These are phyloP conservation scores for Wickerhamomyces sp. DNA, from an alignment of 1,139 yeast species.

Conservation along the genomic window DNA sequence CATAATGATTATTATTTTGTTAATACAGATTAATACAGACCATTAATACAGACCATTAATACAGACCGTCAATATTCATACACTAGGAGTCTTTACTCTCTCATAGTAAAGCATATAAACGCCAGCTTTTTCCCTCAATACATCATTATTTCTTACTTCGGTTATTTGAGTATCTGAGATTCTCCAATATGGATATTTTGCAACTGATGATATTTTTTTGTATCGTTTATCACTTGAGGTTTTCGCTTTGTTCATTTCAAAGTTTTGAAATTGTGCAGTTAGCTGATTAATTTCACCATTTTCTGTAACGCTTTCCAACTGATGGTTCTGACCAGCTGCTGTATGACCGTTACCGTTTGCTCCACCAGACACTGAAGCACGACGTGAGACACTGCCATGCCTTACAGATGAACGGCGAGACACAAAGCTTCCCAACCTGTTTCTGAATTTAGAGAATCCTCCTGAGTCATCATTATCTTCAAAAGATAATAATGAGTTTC, in stretches of 20 bases:
- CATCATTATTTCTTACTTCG: constrained; percentile 59
- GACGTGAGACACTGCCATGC: constrained; percentile 11
- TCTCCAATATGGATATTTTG: constrained; percentile 76
- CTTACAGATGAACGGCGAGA: constrained; percentile 21
- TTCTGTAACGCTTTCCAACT: constrained; percentile 3
- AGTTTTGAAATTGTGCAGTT: not conserved
- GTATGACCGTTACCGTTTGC: not conserved
- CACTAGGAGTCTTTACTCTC: constrained; percentile 7
- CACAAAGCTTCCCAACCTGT: constrained; percentile 21
- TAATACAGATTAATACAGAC: no score
- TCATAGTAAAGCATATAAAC: constrained; percentile 87
- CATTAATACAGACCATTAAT: no score
- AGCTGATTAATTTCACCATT: not conserved
- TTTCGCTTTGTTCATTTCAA: not conserved
- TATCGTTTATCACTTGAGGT: constrained; percentile 12
- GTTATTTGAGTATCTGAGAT: constrained; percentile 70
- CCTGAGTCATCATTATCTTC: constrained; percentile 15
- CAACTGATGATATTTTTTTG: constrained; percentile 46
- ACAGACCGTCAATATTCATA: not conserved
- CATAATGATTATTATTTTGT: not conserved
- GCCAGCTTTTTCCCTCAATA: constrained; percentile 63
- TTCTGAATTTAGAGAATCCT: constrained; percentile 18
- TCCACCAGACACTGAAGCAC: constrained; percentile 10
- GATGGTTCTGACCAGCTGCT: no score
- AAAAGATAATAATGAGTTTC: constrained; percentile 11